Evolutionary conservation across 2,329 filamentous ascomycete genomes (phyloP).

Genomic region (Penicillium sp.): DNA sequence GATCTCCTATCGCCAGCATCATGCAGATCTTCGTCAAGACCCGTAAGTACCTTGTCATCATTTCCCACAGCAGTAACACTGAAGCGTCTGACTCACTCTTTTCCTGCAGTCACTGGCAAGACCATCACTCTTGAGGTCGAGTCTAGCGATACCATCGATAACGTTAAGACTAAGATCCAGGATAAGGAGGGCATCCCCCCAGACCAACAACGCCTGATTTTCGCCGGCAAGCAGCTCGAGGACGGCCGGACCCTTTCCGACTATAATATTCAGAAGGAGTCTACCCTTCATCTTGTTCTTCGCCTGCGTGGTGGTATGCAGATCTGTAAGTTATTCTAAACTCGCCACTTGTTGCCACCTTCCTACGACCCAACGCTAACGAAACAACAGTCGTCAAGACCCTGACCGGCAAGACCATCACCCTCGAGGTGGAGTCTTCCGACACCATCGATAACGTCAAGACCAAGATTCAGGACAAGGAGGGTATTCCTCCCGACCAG

Average conservation of each 20-base stretch:
- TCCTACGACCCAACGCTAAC: not conserved
- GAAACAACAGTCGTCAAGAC: conserved; percentile 59
- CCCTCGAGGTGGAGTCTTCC: conserved; percentile 69
- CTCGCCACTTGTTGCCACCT: conserved; percentile 22
- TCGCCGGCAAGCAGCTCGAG: conserved; percentile 63
- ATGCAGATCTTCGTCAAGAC: conserved; percentile 99
- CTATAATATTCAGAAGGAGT: conserved; percentile 65
- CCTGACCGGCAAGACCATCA: conserved; percentile 68
- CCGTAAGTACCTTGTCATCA: conserved; percentile 62
- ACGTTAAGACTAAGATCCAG: conserved; percentile 64
- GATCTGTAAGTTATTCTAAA: conserved; percentile 59
- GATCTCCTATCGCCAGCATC: conserved; percentile 45
- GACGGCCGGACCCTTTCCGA: conserved; percentile 61
- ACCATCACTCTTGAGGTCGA: conserved; percentile 58
- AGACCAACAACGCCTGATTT: conserved; percentile 63
- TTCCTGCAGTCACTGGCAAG: conserved; percentile 62
- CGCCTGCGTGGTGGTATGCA: conserved; percentile 70
- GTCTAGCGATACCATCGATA: conserved; percentile 56
- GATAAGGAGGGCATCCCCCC: conserved; percentile 65
- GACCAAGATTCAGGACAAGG: conserved; percentile 97
- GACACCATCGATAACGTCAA: conserved; percentile 98
- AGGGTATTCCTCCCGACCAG: conserved; percentile 94
- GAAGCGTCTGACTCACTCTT: conserved; percentile 40
- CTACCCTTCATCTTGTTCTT: conserved; percentile 75
- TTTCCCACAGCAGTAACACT: conserved; percentile 32